Percentiles rank a stretch among this genome's conserved stretches.
phyloP scores from a whole-genome alignment of 208 protist genomes.

The Leishmania guyanensis region DNA sequence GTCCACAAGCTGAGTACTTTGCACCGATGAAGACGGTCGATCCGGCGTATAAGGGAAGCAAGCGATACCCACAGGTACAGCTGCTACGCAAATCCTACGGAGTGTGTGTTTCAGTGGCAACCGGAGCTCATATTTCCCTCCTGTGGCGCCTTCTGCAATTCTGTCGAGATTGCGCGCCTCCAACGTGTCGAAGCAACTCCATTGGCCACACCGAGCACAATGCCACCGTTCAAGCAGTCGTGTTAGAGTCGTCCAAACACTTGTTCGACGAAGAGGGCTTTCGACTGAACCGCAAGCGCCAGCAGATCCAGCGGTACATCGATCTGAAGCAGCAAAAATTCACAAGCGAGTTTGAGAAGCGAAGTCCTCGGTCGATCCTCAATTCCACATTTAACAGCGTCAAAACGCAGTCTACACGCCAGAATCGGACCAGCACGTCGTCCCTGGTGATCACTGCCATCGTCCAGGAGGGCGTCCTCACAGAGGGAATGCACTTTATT shows the following conservation, averaged over 20 bases:
- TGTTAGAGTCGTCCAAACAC: constrained; percentile 90
- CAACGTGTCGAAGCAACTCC: constrained; percentile 59
- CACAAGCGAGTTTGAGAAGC: constrained; percentile 35
- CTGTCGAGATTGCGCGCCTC: constrained; percentile 39
- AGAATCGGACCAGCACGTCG: constrained; percentile 80
- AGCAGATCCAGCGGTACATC: constrained; percentile 50
- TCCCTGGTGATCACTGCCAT: constrained; percentile 75
- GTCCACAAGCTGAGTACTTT: constrained; percentile 39
- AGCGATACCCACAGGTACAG: constrained; percentile 58
- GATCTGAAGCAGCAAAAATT: constrained; percentile 36
- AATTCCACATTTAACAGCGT: constrained; percentile 42
- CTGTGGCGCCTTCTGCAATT: constrained; percentile 70
- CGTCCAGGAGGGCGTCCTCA: constrained; percentile 80
- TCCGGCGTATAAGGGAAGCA: constrained; percentile 72
- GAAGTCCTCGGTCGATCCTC: constrained; percentile 40
- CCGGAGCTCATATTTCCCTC: constrained; percentile 51
- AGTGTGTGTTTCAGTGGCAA: constrained; percentile 76
- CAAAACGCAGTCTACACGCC: constrained; percentile 29
- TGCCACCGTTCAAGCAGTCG: constrained; percentile 75
- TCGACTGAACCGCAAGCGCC: constrained; percentile 50
- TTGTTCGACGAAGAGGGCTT: constrained; percentile 90
- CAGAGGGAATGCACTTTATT: constrained; percentile 81
- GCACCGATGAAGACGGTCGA: constrained; percentile 70
- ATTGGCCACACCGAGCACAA: constrained; percentile 50
- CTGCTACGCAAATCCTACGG: constrained; percentile 73